A percentile compares a stretch with the other conserved stretches of the same genome.
Evolutionary conservation across 192 early-diverging fungal species (phyloP).

Genomic region (Ambispora gerdemannii): DNA sequence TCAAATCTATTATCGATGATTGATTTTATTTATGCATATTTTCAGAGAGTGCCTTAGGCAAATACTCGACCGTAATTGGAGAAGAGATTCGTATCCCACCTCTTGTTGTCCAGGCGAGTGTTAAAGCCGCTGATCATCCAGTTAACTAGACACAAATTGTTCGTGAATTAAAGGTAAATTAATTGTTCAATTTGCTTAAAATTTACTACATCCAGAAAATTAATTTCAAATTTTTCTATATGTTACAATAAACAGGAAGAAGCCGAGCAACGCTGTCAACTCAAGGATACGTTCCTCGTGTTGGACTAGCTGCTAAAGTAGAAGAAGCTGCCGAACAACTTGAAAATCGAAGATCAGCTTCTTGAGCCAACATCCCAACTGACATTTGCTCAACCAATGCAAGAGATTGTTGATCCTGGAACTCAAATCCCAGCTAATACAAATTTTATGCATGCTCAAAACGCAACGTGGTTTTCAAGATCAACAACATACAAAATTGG

Average conservation of each 20-base stretch:
- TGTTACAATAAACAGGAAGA: no score
- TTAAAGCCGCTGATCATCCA: background rate
- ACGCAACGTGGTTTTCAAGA: background rate
- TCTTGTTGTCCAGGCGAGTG: background rate
- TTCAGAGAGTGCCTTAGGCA: constrained; percentile 17
- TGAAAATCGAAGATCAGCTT: background rate
- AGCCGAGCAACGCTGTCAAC: background rate
- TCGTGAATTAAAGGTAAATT: constrained; percentile 15
- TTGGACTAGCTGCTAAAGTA: constrained; percentile 5
- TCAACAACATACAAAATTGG: background rate
- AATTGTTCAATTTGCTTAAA: no score
- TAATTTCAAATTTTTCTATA: no score
- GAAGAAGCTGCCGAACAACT: constrained; percentile 11
- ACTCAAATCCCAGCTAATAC: background rate
- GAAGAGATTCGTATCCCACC: constrained; percentile 9
- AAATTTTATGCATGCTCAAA: background rate
- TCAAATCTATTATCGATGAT: no score
- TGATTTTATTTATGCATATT: no score
- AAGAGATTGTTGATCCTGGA: background rate
- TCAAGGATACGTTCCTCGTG: background rate
- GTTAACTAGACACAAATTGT: constrained; percentile 2
- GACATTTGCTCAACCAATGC: background rate
- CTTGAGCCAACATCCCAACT: background rate
- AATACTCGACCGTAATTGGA: constrained; percentile 16
- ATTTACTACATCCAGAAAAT: no score